Evolutionary conservation across 495 filamentous ascomycete genomes (phyloP), one percentile per base, ranked within the genome.

Genomic region (Penicillium cataractarum): DNA sequence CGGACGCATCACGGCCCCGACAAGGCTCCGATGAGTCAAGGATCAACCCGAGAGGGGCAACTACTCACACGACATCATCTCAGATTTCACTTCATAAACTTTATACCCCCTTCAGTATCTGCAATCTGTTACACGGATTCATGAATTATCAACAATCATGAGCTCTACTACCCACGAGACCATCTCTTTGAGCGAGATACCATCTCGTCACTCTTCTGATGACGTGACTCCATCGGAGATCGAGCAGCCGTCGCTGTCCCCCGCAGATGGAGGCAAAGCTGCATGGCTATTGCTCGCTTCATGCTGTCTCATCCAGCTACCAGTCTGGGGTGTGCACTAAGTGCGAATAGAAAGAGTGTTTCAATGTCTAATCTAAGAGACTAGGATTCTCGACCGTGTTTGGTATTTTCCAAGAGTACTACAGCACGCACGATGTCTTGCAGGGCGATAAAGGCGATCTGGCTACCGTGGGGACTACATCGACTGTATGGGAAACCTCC

Each of bases 211-310:
- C 31, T 60, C 65, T n/a, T 21, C 29, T 24, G 12, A 67, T 59
- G 49, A 52, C 22, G n/a, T 29, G 27, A 39, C 52, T n/a, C 9
- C 57, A 52, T 29, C 40, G 6, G 75, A 75, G 59, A 74, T 78
- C 33, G 74, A 78, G 58, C 74, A 74, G 51, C 63, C 62, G 3
- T 24, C 68, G 3, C 74, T 90, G n/a, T 82, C 86, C 1, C 82
- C 78, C 5, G 81, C 75, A 7, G 88, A 91, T 69, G 75, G 78
- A 26, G 89, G 88, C 19, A 84, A 79, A 62, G 80, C 83, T 37
- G 89, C 88, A 4, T 90, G 85, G 85, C 70, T 89, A 17, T 86
- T 87, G 62, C 76, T 91, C 2, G 75, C 78, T 4, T 85, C 83
- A 2, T 84, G 80, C 66, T 89, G 87, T 71, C 69, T 87, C 55